These are phyloP conservation scores for Penicillium salamii DNA, from an alignment of 495 filamentous ascomycete species.

Conservation along the genomic window DNA sequence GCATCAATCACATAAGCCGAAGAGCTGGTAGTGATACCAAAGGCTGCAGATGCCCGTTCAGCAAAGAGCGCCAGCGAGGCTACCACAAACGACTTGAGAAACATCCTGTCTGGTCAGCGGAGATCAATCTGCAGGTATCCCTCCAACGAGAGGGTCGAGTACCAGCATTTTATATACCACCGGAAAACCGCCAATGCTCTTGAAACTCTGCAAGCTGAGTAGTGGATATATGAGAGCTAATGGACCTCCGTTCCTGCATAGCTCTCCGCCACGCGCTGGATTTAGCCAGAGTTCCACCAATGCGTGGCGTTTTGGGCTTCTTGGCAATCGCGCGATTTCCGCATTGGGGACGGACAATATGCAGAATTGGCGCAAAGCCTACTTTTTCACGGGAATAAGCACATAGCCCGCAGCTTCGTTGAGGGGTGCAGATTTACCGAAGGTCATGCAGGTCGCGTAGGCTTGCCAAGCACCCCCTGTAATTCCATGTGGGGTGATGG, in stretches of 20 bases:
- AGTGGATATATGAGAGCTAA: conserved; percentile 12
- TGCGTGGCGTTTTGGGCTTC: background rate
- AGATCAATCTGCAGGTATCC: no score
- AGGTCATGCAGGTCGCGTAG: background rate
- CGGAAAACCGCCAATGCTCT: background rate
- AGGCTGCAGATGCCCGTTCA: conserved; percentile 26
- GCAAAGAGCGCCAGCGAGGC: conserved; percentile 21
- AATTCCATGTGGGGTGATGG: conserved; percentile 13
- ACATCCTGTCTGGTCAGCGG: conserved; percentile 15
- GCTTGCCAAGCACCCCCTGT: conserved; percentile 11
- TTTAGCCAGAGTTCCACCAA: conserved; percentile 18
- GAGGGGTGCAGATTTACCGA: background rate
- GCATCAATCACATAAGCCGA: conserved; percentile 50
- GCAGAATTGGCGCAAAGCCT: background rate
- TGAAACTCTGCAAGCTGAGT: conserved; percentile 10
- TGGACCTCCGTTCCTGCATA: conserved; percentile 3
- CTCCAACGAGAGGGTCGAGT: no score
- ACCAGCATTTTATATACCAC: background rate
- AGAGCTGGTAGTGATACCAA: conserved; percentile 27
- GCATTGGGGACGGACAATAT: conserved; percentile 2
- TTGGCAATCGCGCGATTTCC: background rate
- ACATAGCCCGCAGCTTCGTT: background rate
- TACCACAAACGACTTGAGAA: conserved; percentile 16
- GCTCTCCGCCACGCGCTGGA: background rate
- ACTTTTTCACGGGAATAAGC: background rate